Evolutionary conservation across 2,329 filamentous ascomycete species (phyloP), one percentile per base, ranked within the genome.

Genomic region (Diaporthe sp.): DNA sequence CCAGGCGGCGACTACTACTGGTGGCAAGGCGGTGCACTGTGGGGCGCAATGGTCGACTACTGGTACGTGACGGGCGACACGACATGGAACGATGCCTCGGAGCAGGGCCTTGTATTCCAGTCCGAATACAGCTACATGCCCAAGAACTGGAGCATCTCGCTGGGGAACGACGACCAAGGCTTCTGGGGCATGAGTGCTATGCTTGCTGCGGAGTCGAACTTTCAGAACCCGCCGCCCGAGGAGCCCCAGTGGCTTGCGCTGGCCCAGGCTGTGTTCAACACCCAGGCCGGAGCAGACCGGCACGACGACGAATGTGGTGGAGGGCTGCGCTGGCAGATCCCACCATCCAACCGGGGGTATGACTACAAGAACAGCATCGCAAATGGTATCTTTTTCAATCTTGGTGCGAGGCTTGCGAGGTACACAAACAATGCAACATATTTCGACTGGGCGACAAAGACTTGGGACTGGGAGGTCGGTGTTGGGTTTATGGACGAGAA

Each of bases 11-110:
- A 84, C 61, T 91, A 90, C 80, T 93, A 92, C 85, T 93, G 92
- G 91, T 93, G 91, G 92, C 90, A 93, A 82, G 89, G 88, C 15
- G 88, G 90, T 77, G 88, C 89, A 28, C 85, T 93, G 84, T 92
- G 92, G 85, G 89, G 90, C 79, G 89, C 90, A 3, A 80, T 92
- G 76, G 87, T 93, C 74, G 90, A 93, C 81, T 93, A 93, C 81
- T 92, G 90, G 90, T 88, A 88, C 78, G 90, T 89, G 78, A 93
- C 91, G 0, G 89, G 90, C 61, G 91, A 93, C 80, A 80, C 82
- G 1, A 87, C 86, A 8, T 92, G 92, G 83, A 92, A 92, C 79
- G 80, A 86, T 46, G 82, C 88, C 12, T 75, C 79, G 17, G 44
- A 72, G 44, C 57, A 75, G 31, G 77, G 79, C 4, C 70, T 82